Percentiles rank a stretch among this genome's conserved stretches.
These are phyloP conservation scores for Hypoxylon fragiforme DNA, from an alignment of 495 filamentous ascomycete species.

Conservation along the genomic window DNA sequence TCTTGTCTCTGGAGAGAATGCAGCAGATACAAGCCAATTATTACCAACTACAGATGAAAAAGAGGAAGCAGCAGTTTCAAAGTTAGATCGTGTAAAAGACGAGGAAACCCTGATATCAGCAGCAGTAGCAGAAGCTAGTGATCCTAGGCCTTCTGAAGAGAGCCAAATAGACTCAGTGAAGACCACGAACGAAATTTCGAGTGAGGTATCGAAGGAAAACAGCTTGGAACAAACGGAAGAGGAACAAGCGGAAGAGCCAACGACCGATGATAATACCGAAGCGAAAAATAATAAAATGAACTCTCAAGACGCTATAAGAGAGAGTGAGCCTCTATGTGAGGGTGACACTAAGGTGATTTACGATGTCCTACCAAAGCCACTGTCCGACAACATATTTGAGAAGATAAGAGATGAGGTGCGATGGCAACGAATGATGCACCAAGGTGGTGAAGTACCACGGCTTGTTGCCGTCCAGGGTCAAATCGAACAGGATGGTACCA, in stretches of 20 bases:
- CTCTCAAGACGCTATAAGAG: conserved; percentile 18
- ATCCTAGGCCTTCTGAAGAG: conserved; percentile 1
- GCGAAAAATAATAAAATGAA: conserved; percentile 32
- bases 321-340: conserved; percentile 56
- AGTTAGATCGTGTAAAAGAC: conserved; percentile 8
- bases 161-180: conserved; percentile 1
- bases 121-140: conserved; percentile 1
- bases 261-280: no score
- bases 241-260: conserved; percentile 10
- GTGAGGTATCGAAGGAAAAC: conserved; percentile 9
- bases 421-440: conserved; percentile 93
- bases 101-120: background rate
- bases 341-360: conserved; percentile 80
- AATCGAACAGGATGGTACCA: conserved; percentile 69
- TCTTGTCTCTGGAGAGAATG: conserved; percentile 4
- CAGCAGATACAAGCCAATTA: background rate
- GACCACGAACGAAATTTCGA: conserved; percentile 13
- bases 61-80: conserved; percentile 2
- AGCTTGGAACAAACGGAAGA: conserved; percentile 2
- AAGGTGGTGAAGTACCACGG: conserved; percentile 87
- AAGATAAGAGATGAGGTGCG: conserved; percentile 71
- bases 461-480: conserved; percentile 90
- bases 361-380: conserved; percentile 59
- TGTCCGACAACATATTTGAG: conserved; percentile 67
- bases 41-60: no score